Evolutionary conservation across 202 grass and related monocot species (phyloP), one percentile per base, ranked within the genome.

Genomic region (Eragrostis tef): DNA sequence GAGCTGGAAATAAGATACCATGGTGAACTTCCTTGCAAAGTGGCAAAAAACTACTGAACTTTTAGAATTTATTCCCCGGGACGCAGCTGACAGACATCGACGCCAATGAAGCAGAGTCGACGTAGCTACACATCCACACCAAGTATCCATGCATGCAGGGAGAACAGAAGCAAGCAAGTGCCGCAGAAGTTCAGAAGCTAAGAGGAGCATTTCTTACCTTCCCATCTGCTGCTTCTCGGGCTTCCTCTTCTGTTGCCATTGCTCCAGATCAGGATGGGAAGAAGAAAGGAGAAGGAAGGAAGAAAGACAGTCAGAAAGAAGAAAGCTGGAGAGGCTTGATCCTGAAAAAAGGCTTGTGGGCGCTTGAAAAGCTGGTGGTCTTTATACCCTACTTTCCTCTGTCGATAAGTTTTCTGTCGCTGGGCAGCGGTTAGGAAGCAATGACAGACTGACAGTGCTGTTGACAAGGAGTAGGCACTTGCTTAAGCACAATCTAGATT

Each of bases 341-440:
- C 16, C 47, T 71, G 75, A 74, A 73, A 70, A 70, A 86, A 79
- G 83, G 58, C 53, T 83, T 63, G 79, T 74, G 31, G 50, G 67
- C 31, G 31, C 87, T 86, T 36, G 61, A 69, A 90, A 90, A 90
- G 74, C 62, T 86, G 83, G 87, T 69, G 83, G 69, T 79, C 83
- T 83, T 83, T 90, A 83, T 90, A 90, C 83, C 25, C 25, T 22
- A 74, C 74, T 86, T 79, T 62, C 79, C 61, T 56, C 88, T 86
- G 83, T 74, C 68, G 48, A 64, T 53, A 53, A 83, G 45, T 89
- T 83, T 86, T 86, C 88, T 86, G 83, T 86, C 83, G 88, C 61
- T 29, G 68, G 74, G 61, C 61, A 75, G 74, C 52, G 19, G 74
- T 86, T 86, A 74, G 79, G 83, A 83, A 74, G 73, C 67, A 79